phyloP scores from a whole-genome alignment of 2,329 filamentous ascomycete genomes.

The Fusarium tuaranense region DNA sequence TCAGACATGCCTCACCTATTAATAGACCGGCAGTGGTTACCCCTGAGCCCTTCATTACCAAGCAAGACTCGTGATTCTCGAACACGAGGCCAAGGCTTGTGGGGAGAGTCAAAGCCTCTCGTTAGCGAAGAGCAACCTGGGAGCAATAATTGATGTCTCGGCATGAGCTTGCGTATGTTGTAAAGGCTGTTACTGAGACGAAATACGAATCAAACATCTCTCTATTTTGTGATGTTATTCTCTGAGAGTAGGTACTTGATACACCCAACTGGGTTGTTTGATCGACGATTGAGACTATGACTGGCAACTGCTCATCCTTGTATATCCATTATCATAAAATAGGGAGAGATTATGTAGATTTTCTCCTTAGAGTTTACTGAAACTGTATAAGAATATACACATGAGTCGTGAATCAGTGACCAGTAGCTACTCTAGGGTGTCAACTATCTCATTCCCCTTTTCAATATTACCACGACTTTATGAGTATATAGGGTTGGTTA shows the following conservation, averaged over 20 bases:
- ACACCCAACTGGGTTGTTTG: background rate
- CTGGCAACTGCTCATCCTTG: background rate
- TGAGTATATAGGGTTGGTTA: background rate
- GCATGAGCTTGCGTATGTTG: background rate
- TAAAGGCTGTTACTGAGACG: background rate
- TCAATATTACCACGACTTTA: background rate
- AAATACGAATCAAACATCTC: background rate
- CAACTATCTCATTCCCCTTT: background rate
- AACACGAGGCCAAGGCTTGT: slow-evolving; percentile 17
- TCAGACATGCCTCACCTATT: background rate
- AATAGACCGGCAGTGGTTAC: background rate
- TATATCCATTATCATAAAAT: no score
- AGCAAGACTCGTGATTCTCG: background rate
- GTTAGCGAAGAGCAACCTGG: background rate
- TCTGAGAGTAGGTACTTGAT: background rate
- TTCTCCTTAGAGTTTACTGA: no score
- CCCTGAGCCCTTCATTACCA: background rate
- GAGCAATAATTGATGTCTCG: background rate
- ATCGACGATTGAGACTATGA: background rate
- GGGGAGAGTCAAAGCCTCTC: background rate
- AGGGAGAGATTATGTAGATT: no score
- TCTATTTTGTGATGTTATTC: background rate
- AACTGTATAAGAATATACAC: no score
- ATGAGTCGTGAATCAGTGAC: background rate
- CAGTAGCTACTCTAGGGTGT: background rate